phyloP scores from a whole-genome alignment of 2,329 filamentous ascomycete species.

The Calonectria fujianensis region DNA sequence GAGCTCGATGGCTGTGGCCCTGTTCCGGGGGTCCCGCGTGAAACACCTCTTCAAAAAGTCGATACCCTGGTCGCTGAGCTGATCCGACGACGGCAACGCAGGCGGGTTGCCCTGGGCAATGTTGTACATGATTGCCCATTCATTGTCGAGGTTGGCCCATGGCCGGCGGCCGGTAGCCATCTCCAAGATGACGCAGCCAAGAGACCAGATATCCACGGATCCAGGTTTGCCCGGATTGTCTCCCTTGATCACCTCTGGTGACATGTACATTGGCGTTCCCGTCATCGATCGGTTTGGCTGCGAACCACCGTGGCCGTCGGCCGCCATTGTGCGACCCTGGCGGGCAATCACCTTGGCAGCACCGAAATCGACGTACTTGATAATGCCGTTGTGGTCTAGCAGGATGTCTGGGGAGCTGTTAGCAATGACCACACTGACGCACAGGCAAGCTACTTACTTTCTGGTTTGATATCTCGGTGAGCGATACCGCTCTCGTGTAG shows the following conservation, averaged over 20 bases:
- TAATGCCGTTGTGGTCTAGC: constrained; percentile 96
- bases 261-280: constrained; percentile 99
- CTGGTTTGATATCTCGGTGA: constrained; percentile 98
- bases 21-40: constrained; percentile 84
- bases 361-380: constrained; percentile 99
- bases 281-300: constrained; percentile 93
- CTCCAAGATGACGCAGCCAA: constrained; percentile 96
- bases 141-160: constrained; percentile 97
- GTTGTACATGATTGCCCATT: constrained; percentile 99
- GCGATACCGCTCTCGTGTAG: constrained; percentile 94
- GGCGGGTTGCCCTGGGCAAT: constrained; percentile 98
- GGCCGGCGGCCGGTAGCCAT: constrained; percentile 97
- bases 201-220: constrained; percentile 95
- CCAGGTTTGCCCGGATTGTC: constrained; percentile 87
- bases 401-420: constrained; percentile 81
- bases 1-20: constrained; percentile 89
- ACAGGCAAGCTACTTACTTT: constrained; percentile 78
- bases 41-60: constrained; percentile 95
- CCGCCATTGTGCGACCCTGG: constrained; percentile 89
- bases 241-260: constrained; percentile 97
- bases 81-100: constrained; percentile 86
- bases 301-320: constrained; percentile 74
- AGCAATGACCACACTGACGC: constrained; percentile 22
- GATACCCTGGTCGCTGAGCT: constrained; percentile 88
- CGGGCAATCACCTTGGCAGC: constrained; percentile 97